Base-by-base conservation (phyloP, 2,329 filamentous ascomycete genomes). In the Endocalyx cinctus region DNA sequence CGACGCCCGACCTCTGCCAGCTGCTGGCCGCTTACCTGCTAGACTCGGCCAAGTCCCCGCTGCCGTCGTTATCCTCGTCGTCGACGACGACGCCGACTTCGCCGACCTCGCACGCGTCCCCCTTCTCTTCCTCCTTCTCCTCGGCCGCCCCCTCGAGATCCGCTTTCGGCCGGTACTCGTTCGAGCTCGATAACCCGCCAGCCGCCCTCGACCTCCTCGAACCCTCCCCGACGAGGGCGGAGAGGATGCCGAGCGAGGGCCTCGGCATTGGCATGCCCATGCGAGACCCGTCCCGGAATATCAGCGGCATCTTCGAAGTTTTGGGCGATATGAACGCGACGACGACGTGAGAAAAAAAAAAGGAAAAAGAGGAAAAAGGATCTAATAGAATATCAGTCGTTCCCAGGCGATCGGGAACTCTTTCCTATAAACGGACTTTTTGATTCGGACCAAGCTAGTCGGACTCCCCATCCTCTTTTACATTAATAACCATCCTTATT, bases 271-370 rank as follows among this genome's bases (percentile, higher is more conserved):
- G n/a, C 20, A 8, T 23, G 8, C 41, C 43, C 4, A 37, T 40
- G 30, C 40, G 32, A 14, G 31, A 39, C 6, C 43, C 40, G n/a
- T 26, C 37, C 6, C 35, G 38, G 16, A 50, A 50, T 10, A 51
- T 51, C 19, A 49, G 48, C 18, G 48, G 46, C 14, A 51, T 51
- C 26, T 51, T 51, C 14, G 48, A 51, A 31, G 42, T 50, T n/a
- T 18, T 51, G 14, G 38, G 39, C 10, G 45, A 48, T 25, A 35
- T n/a, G n/a, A n/a, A n/a, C n/a, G n/a, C n/a, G n/a, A n/a, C n/a
- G n/a, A n/a, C n/a, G n/a, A n/a, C n/a, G n/a, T n/a, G n/a, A n/a
- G n/a, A n/a, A n/a, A n/a, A n/a, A n/a, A n/a, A n/a, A n/a, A n/a
- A n/a, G n/a, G n/a, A n/a, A n/a, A n/a, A n/a, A n/a, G n/a, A n/a